Conservation (phyloP, 306 rosid genomes). For the Dryas octopetala region DNA sequence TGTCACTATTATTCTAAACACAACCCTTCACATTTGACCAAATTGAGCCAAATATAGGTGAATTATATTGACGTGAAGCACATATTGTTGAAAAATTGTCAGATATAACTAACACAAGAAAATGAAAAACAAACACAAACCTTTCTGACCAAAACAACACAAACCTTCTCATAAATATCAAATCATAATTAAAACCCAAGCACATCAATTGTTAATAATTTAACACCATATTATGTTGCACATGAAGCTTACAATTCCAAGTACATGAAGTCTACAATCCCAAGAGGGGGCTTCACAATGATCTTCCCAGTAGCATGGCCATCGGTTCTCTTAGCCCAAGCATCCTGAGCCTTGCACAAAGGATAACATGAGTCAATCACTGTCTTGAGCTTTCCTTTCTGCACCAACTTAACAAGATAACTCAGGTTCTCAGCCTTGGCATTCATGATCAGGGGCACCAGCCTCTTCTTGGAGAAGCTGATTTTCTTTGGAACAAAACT, state of each 20-base stretch:
- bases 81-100: background rate
- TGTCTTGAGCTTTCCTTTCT: constrained; percentile 63
- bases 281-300: constrained; percentile 40
- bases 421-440: constrained; percentile 52
- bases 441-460: constrained; percentile 54
- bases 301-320: constrained; percentile 90
- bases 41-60: background rate
- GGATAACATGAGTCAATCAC: constrained; percentile 59
- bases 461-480: too few relatives aligned
- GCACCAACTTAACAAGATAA: constrained; percentile 51
- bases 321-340: constrained; percentile 65
- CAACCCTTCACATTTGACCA: too few relatives aligned
- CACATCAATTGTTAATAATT: too few relatives aligned
- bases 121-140: too few relatives aligned
- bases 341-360: constrained; percentile 59
- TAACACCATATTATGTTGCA: background rate
- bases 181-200: too few relatives aligned
- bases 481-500: too few relatives aligned
- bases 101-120: background rate
- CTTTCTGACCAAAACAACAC: too few relatives aligned
- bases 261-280: background rate
- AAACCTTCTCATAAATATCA: too few relatives aligned
- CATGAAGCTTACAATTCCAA: background rate
- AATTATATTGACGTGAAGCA: background rate
- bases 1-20: too few relatives aligned